Conservation (phyloP, 306 rosid genomes). For the cucumber (Cucumis sativus) region Cucumber_9930_V3 NC_026657.2:10070001-10070500, state of each 20-base stretch:
- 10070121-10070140: slow-evolving; percentile 61
- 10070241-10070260: slow-evolving; percentile 45
- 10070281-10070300: slow-evolving; percentile 66
- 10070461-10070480: slow-evolving; percentile 85
- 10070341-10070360: slow-evolving; percentile 32
- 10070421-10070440: slow-evolving; percentile 58
- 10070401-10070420: slow-evolving; percentile 64
- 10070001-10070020: slow-evolving; percentile 58
- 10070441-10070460: slow-evolving; percentile 33
- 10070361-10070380: slow-evolving; percentile 59
- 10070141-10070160: slow-evolving; percentile 53
- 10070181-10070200: slow-evolving; percentile 90
- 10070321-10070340: slow-evolving; percentile 38
- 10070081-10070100: slow-evolving; percentile 67
- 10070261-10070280: slow-evolving; percentile 71
- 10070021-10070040: slow-evolving; percentile 37
- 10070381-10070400: slow-evolving; percentile 71
- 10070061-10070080: slow-evolving; percentile 62
- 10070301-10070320: slow-evolving; percentile 46
- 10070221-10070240: slow-evolving; percentile 46
- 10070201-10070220: slow-evolving; percentile 48
- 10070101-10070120: slow-evolving; percentile 65
- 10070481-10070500: slow-evolving; percentile 64
- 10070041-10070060: slow-evolving; percentile 61
- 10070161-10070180: slow-evolving; percentile 80